Base-by-base conservation (phyloP, 164 flowering plant genomes). In the Vitis labrusca region DNA sequence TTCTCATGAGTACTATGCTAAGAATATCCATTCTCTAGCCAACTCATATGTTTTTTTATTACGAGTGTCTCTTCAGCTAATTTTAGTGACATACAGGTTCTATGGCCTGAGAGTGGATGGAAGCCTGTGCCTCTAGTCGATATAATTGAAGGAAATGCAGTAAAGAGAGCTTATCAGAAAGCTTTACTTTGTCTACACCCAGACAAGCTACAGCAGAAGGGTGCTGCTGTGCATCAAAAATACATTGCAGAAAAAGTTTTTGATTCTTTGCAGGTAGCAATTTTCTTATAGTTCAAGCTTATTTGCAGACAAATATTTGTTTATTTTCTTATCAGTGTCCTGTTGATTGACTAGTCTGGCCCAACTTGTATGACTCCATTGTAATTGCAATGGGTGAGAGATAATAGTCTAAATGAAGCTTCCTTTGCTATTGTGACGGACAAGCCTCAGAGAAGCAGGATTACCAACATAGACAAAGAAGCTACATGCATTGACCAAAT, bases 81-180 rank as follows among this genome's bases (percentile, higher is more conserved):
- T 37, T 37, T 37, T 37, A 37, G 44, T 37, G 44, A 65, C 48
- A 49, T 14, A 37, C 82, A 94, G 99, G 87, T 95, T 81, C 90
- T 95, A 68, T 91, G 98, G 99, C 80, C 90, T 48, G 90, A 74
- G 54, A 88, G 96, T 72, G 99, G 99, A 70, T 93, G 99, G 98
- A 92, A 87, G 68, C 84, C 98, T 10, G 91, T 93, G 14, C 88
- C 98, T 13, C 94, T 95, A 49, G 87, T 87, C 29, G 92, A 95
- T 65, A 84, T 95, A 69, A 91, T 95, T 16, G 97, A 95, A 78
- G 89, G 80, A 71, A 85, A 74, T 78, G 76, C 89, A 17, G 98
- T 95, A 74, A 91, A 83, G 76, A 86, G 83, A 83, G 80, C 94
- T 12, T 95, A 95, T 75, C 98, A 95, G 74, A 92, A 77, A 71